Evolutionary conservation across 2,329 filamentous ascomycete species (phyloP).

Genomic region (Apiospora pterosperma): DNA sequence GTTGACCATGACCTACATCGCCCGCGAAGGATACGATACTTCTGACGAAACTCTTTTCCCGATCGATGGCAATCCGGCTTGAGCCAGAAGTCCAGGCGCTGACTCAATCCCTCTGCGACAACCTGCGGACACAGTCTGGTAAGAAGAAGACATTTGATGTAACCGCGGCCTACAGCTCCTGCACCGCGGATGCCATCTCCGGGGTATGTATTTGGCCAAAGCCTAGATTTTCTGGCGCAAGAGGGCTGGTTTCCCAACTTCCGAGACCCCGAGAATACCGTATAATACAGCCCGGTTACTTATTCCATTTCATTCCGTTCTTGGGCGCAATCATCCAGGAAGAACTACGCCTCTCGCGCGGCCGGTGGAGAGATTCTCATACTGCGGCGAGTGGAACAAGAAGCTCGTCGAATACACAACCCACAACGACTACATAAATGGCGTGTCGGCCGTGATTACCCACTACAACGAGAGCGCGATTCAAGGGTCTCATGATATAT

Average conservation of each 20-base stretch:
- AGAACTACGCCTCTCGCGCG: conserved; percentile 30
- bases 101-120: conserved; percentile 14
- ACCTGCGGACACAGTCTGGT: conserved; percentile 22
- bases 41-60: conserved; percentile 23
- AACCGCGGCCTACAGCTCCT: conserved; percentile 17
- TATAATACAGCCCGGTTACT: conserved; percentile 17
- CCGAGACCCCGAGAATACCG: conserved; percentile 12
- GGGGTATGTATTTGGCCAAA: conserved; percentile 34
- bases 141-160: not conserved
- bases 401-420: conserved; percentile 13
- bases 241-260: conserved; percentile 33
- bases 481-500: conserved; percentile 33
- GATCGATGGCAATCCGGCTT: conserved; percentile 26
- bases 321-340: conserved; percentile 35
- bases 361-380: conserved; percentile 26
- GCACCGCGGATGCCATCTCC: conserved; percentile 34
- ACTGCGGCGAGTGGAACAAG: conserved; percentile 18
- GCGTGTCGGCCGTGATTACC: conserved; percentile 33
- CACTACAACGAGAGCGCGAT: conserved; percentile 36
- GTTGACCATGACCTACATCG: conserved; percentile 23
- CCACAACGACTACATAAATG: conserved; percentile 32
- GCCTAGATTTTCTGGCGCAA: conserved; percentile 24
- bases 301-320: conserved; percentile 24
- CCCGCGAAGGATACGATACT: conserved; percentile 14
- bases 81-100: conserved; percentile 16